Evolutionary conservation across 2,329 filamentous ascomycete genomes (phyloP).

Genomic region (Xylariaceae sp.): DNA sequence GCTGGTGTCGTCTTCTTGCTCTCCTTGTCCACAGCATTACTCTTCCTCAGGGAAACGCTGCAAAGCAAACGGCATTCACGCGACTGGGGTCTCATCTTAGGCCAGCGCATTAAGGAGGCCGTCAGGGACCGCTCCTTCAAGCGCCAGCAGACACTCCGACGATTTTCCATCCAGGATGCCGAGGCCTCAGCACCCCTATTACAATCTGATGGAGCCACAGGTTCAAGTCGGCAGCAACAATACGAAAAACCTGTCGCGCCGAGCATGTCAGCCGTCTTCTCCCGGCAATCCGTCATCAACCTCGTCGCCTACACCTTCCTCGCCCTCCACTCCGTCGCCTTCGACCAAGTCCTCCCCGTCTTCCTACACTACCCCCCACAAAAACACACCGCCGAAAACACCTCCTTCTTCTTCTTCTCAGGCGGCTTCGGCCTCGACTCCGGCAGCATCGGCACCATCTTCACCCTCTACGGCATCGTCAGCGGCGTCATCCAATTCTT

Average conservation of each 20-base stretch:
- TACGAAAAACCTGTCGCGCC: constrained; percentile 22
- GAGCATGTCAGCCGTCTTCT: constrained; percentile 51
- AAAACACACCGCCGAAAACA: constrained; percentile 53
- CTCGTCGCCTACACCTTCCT: constrained; percentile 74
- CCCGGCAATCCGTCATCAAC: constrained; percentile 67
- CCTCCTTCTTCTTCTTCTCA: constrained; percentile 67
- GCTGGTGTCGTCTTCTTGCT: constrained; percentile 70
- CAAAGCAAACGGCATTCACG: constrained; percentile 60
- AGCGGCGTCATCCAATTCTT: constrained; percentile 83
- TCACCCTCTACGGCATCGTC: constrained; percentile 73
- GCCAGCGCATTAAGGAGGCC: constrained; percentile 54
- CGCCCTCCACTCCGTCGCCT: constrained; percentile 76
- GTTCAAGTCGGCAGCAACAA: constrained; percentile 15
- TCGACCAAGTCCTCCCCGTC: constrained; percentile 81
- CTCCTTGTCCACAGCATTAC: constrained; percentile 64
- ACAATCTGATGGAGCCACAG: constrained; percentile 31
- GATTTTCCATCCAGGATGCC: constrained; percentile 48
- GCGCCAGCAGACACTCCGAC: constrained; percentile 33
- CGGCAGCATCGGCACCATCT: constrained; percentile 75
- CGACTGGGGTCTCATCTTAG: constrained; percentile 73
- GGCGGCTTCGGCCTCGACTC: constrained; percentile 73
- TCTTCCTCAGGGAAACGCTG: constrained; percentile 86
- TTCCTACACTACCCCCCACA: constrained; percentile 72
- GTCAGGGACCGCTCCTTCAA: constrained; percentile 26
- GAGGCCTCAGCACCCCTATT: constrained; percentile 54